Evolutionary conservation across 225 moss, liverwort and hornwort species (phyloP).

Genomic region (Pseudoscleropodium purum): DNA sequence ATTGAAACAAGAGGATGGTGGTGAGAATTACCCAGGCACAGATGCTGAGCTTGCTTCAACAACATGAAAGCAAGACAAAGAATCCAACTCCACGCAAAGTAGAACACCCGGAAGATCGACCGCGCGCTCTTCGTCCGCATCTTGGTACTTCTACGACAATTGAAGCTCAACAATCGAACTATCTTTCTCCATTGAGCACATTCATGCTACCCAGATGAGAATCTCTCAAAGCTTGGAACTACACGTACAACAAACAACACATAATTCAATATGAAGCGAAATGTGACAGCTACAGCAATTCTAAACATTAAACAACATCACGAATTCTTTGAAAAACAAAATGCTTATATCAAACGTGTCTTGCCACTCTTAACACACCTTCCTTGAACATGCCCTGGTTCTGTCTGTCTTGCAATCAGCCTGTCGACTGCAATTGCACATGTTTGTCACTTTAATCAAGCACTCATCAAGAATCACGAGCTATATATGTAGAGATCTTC

Average conservation of each 20-base stretch:
- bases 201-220: no score
- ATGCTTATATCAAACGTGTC: no score
- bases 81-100: background rate
- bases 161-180: no score
- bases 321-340: background rate
- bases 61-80: background rate
- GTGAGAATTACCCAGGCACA: background rate
- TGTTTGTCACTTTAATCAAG: background rate
- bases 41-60: background rate
- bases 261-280: background rate
- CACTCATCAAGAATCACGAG: background rate
- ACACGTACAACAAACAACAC: background rate
- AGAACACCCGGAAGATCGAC: fast-evolving
- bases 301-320: background rate
- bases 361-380: background rate
- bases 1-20: background rate
- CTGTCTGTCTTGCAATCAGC: background rate
- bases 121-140: background rate
- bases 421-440: background rate
- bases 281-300: background rate
- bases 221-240: background rate
- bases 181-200: no score
- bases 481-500: no score
- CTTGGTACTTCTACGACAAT: background rate
- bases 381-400: no score